phyloP scores from a whole-genome alignment of 1,284 basidiomycete species.

The Naganishia sp. region DNA sequence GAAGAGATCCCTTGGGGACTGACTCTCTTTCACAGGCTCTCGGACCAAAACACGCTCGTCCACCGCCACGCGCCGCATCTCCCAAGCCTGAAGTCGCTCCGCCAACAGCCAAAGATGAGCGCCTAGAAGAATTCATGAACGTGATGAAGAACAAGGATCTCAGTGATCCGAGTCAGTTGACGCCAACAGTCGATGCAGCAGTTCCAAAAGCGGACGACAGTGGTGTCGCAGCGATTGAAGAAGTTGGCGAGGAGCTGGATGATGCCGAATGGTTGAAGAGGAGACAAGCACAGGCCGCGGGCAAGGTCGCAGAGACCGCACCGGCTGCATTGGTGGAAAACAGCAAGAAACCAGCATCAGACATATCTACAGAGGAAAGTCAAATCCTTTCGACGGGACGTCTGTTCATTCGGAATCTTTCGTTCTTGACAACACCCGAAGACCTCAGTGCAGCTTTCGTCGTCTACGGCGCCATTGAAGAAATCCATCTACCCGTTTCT shows the following conservation, averaged over 20 bases:
- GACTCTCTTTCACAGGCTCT: constrained; percentile 2
- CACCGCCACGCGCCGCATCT: constrained; percentile 2
- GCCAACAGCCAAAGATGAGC: constrained; percentile 58
- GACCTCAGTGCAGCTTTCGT: constrained; percentile 72
- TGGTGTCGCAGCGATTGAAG: constrained; percentile 53
- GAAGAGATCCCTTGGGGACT: background rate
- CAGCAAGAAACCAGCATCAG: background rate
- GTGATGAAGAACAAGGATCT: constrained; percentile 48
- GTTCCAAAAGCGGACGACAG: constrained; percentile 55
- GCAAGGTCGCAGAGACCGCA: constrained; percentile 32
- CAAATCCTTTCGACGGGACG: constrained; percentile 77
- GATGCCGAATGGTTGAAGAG: constrained; percentile 67
- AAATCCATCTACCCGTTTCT: constrained; percentile 78
- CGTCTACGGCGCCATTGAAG: constrained; percentile 69
- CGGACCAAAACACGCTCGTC: constrained; percentile 26
- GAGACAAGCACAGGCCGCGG: constrained; percentile 52
- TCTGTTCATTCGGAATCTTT: constrained; percentile 86
- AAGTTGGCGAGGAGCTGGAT: constrained; percentile 63
- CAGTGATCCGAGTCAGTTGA: constrained; percentile 33
- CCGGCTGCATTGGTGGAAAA: constrained; percentile 30
- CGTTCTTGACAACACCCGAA: constrained; percentile 75
- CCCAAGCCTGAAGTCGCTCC: constrained; percentile 59
- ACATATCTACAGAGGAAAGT: constrained; percentile 54
- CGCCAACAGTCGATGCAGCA: constrained; percentile 40
- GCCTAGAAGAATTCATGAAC: constrained; percentile 59